Evolutionary conservation across 192 early-diverging fungal species (phyloP).

Genomic region (Podila horticola): DNA sequence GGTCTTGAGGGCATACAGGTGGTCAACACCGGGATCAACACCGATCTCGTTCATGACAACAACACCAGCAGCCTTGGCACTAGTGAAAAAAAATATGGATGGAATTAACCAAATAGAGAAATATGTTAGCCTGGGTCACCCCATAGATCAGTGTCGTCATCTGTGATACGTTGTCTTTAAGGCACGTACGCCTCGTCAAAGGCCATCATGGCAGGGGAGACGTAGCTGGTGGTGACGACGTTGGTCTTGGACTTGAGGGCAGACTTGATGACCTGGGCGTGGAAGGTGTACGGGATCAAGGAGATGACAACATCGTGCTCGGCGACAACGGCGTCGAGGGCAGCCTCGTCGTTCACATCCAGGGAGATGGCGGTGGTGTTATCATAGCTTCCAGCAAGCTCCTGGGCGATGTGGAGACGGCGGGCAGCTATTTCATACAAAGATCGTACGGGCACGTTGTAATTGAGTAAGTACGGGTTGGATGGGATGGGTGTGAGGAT

Average conservation of each 20-base stretch:
- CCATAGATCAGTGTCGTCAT: not conserved
- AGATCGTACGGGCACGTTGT: not conserved
- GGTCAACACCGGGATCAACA: constrained; percentile 97
- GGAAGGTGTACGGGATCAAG: constrained; percentile 92
- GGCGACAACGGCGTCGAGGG: constrained; percentile 77
- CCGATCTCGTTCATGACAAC: constrained; percentile 99
- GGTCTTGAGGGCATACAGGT: constrained; percentile 90
- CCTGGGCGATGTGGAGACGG: constrained; percentile 76
- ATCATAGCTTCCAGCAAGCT: constrained; percentile 69
- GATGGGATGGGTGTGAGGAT: not conserved
- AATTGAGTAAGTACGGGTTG: not conserved
- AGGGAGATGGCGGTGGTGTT: constrained; percentile 74
- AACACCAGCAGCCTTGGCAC: constrained; percentile 87
- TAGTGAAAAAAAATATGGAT: constrained; percentile 27
- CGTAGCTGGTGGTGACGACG: constrained; percentile 97
- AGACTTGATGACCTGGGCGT: constrained; percentile 90
- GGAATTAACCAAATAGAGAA: not conserved
- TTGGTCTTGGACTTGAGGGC: constrained; percentile 92
- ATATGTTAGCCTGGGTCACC: not conserved
- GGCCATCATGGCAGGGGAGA: constrained; percentile 93
- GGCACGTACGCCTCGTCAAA: constrained; percentile 79
- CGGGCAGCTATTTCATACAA: constrained; percentile 71
- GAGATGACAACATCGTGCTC: constrained; percentile 93
- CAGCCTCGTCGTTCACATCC: constrained; percentile 82
- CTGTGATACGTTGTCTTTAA: not conserved